A percentile compares a stretch with the other conserved stretches of the same genome.
Evolutionary conservation across 331 rosid genomes (phyloP).

Genomic region (Acacia concinna): DNA sequence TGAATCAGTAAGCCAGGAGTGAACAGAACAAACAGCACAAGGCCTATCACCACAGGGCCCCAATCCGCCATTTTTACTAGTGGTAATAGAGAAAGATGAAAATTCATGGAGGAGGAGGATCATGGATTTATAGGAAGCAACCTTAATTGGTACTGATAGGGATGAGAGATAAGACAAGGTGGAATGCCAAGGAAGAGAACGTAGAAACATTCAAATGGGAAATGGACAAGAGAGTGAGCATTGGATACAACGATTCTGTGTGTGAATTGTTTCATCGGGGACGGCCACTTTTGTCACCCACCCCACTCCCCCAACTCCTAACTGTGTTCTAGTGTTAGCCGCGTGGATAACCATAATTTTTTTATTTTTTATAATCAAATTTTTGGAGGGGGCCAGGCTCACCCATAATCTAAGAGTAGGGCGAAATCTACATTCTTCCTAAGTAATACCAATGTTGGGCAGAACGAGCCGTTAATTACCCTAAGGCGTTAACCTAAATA

Average conservation of each 20-base stretch:
- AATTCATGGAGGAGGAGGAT: neutral
- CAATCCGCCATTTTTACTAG: conserved; percentile 43
- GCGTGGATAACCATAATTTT: too few relatives aligned
- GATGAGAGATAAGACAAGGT: conserved; percentile 33
- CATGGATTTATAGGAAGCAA: conserved; percentile 27
- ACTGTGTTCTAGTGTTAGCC: neutral
- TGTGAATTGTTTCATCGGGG: conserved; percentile 7
- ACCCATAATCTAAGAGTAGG: too few relatives aligned
- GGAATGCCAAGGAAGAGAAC: conserved; percentile 14
- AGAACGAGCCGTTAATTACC: too few relatives aligned
- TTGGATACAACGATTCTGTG: conserved; percentile 28
- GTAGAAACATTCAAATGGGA: neutral
- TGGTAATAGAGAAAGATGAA: neutral
- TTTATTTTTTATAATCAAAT: too few relatives aligned
- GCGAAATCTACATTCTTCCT: too few relatives aligned
- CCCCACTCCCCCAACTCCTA: neutral
- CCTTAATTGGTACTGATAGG: neutral
- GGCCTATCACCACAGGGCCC: conserved; percentile 43
- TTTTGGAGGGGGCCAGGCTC: too few relatives aligned
- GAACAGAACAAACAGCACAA: conserved; percentile 38
- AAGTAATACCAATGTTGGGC: too few relatives aligned
- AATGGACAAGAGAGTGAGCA: conserved; percentile 35
- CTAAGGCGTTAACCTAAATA: too few relatives aligned
- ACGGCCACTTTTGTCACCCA: conserved; percentile 22
- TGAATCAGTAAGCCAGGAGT: conserved; percentile 49